Base-by-base conservation (phyloP, 805 yeast genomes). In the Metschnikowia noctiluminum region DNA sequence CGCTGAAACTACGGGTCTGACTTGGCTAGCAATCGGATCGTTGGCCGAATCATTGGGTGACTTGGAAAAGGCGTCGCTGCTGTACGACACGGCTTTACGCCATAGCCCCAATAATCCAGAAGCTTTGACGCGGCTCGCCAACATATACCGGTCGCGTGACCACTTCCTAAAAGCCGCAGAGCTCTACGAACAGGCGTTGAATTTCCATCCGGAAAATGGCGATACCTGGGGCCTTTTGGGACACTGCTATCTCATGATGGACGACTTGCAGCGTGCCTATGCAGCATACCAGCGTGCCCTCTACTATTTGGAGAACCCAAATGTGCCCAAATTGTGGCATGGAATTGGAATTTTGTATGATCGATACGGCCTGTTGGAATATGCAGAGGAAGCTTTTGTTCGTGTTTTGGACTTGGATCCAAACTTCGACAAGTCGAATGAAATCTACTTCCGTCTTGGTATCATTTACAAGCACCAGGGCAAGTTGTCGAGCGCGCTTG, bases 351-450 rank as follows among this genome's bases (percentile, higher is more conserved):
- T 94, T 50, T 76, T 94, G 52, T 94, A 94, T 66, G 99, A 94
- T 68, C 77, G 99, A 46, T 94, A 94, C 66, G 99, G 98, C 28
- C 87, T 96, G 6, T 72, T 92, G 55, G 98, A 92, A 70, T 94
- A 92, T 62, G 99, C 99, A 3, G 99, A 94, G 67, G 99, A 94
- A 68, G 98, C 99, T 4, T 92, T 94, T 71, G 95, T 95, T 38
- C 83, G 96, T 59, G 99, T 94, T 11, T 74, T 94, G 65, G 97
- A 91, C 65, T 81, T 94, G 76, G 98, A 94, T 68, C 96, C 97
- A 42, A 84, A 89, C 63, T 92, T 94, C 60, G 98, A 94, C 61
- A 94, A 94, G 71, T 92, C 96, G 27, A 87, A 89, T 62, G 99
- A 94, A 65, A 95, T 94, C 56, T 94, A 94, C 66, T 94, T 94